phyloP scores from a whole-genome alignment of 129 eudicot genomes.

The Chrysanthemum makinoi region DNA sequence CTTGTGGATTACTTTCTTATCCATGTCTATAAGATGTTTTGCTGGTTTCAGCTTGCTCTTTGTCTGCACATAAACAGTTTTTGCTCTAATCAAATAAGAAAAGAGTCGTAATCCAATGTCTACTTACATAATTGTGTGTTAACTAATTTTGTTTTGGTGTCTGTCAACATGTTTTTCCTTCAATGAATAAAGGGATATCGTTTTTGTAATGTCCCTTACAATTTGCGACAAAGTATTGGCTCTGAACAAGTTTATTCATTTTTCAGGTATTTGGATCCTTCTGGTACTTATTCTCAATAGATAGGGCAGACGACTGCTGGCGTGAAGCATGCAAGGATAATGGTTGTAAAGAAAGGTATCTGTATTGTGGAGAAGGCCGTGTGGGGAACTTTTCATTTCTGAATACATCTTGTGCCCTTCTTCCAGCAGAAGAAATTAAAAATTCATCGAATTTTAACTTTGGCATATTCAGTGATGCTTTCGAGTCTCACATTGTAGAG shows the following conservation, averaged over 20 bases:
- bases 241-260: conserved; percentile 3
- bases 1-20: not conserved
- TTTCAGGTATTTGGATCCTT: conserved; percentile 40
- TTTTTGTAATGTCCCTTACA: not conserved
- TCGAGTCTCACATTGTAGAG: conserved; percentile 52
- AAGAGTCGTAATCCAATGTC: no score
- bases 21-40: not conserved
- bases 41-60: not conserved
- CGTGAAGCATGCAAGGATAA: conserved; percentile 35
- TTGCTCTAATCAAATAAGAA: not conserved
- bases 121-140: not conserved
- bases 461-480: conserved; percentile 76
- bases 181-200: not conserved
- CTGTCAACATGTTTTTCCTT: not conserved
- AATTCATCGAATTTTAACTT: conserved; percentile 50
- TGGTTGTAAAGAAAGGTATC: not conserved
- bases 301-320: conserved; percentile 69
- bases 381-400: conserved; percentile 25
- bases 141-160: not conserved
- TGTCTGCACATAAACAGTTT: not conserved
- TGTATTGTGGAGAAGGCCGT: conserved; percentile 45
- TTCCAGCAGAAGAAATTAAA: conserved; percentile 32
- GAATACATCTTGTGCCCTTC: conserved; percentile 40
- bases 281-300: conserved; percentile 76
- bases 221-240: not conserved